Base-by-base conservation (phyloP, 2,329 filamentous ascomycete species). In the Talaromyces sp. region DNA sequence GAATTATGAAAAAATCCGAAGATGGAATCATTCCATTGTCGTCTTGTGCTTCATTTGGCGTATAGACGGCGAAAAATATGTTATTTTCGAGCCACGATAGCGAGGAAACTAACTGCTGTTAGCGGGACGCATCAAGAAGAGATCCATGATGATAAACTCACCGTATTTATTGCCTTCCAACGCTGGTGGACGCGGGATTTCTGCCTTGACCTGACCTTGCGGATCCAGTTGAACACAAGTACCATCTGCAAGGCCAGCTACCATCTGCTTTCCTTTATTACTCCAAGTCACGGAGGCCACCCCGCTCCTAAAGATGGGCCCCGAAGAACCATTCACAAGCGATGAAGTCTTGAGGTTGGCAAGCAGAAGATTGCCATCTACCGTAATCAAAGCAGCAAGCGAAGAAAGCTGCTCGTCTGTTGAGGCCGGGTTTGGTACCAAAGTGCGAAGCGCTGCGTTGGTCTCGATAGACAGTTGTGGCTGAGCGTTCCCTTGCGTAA, bases 211-310 rank as follows among this genome's bases (percentile, higher is more conserved):
- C 47, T 84, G 84, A 54, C 94, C 94, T 68, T 91, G 86, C 0
- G 90, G 91, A 7, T 90, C 92, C 85, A 98, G 89, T 74, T 97
- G 93, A 61, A 85, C 84, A 58, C 89, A 87, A 12, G 87, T 88
- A 62, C 95, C 95, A 75, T 97, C 87, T 6, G 83, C 87, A 68
- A 95, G 81, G 16, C 96, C 95, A 67, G 91, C 93, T 52, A 96
- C 88, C 51, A 99, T 81, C 73, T 98, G 94, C 74, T 96, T 99
- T 54, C 95, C 95, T 72, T 89, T 91, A 64, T 87, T 89, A 74
- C 95, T 99, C 95, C 96, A 99, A 61, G 90, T 89, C 5, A 91
- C 84, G 69, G 90, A 95, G 72, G 88, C 92, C 31, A 96, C 93
- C 55, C 89, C 88, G 31, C 84, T 81, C 69, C 88, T 91, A 65